Percentiles rank a stretch among this genome's conserved stretches.
Conservation (phyloP, 805 yeast species). For the Ogataea polymorpha region DNA sequence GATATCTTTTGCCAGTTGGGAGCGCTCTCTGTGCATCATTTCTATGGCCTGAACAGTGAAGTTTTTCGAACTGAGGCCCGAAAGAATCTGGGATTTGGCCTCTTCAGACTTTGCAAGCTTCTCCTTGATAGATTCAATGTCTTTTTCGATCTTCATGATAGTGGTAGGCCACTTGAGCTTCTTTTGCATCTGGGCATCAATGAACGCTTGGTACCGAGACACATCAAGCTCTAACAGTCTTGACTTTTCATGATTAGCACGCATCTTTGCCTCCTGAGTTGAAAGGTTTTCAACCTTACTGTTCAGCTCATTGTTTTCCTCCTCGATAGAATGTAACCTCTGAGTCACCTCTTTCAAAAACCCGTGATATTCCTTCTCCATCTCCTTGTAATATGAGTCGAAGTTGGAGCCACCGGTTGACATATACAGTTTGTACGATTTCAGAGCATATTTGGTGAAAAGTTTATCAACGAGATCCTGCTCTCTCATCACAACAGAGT, state of each 20-base stretch:
- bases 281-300: conserved; percentile 40
- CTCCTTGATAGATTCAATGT: conserved; percentile 45
- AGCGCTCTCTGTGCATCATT: conserved; percentile 58
- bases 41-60: conserved; percentile 64
- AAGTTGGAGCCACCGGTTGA: conserved; percentile 59
- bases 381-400: conserved; percentile 48
- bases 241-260: conserved; percentile 52
- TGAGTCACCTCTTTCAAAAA: conserved; percentile 47
- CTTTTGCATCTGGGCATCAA: conserved; percentile 61
- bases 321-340: conserved; percentile 41
- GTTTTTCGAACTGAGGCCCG: conserved; percentile 50
- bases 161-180: conserved; percentile 62
- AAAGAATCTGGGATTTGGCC: conserved; percentile 39
- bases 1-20: conserved; percentile 50
- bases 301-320: conserved; percentile 40
- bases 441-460: conserved; percentile 51
- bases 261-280: conserved; percentile 44
- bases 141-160: conserved; percentile 54
- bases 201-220: conserved; percentile 66
- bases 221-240: conserved; percentile 69
- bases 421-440: conserved; percentile 66
- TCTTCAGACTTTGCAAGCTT: conserved; percentile 37
- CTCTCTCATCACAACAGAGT: conserved; percentile 25
- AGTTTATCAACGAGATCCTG: conserved; percentile 29
- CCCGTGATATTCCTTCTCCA: conserved; percentile 52